These are phyloP conservation scores for Aureobasidium mangrovei DNA, from an alignment of 2,329 filamentous ascomycete species.

Conservation along the genomic window DNA sequence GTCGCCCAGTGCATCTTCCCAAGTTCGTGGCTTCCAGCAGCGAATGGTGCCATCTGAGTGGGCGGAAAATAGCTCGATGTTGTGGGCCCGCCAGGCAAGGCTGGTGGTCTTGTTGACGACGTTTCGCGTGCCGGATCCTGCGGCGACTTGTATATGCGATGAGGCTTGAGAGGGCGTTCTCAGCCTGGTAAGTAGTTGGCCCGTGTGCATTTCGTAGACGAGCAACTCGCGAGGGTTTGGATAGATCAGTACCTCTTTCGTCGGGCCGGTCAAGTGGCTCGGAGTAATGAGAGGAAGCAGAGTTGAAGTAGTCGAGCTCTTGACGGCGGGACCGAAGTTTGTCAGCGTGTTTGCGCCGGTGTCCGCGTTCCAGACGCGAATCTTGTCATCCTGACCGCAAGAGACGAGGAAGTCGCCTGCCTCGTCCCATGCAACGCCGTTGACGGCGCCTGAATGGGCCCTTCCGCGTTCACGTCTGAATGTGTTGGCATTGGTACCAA, in stretches of 20 bases:
- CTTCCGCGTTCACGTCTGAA: conserved; percentile 33
- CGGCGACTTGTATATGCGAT: conserved; percentile 13
- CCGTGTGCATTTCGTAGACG: conserved; percentile 70
- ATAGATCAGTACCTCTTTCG: conserved; percentile 65
- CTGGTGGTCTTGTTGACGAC: conserved; percentile 55
- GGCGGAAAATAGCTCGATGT: conserved; percentile 68
- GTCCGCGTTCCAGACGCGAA: conserved; percentile 77
- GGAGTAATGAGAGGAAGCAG: conserved; percentile 48
- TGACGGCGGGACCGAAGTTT: conserved; percentile 74
- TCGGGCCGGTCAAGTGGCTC: conserved; percentile 44
- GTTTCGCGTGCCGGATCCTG: conserved; percentile 21
- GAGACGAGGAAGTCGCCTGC: conserved; percentile 69
- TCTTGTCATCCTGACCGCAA: conserved; percentile 71
- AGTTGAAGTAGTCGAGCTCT: conserved; percentile 49
- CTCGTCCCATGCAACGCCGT: conserved; percentile 76
- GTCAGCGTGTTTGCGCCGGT: conserved; percentile 80
- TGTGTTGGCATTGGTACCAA: conserved; percentile 34
- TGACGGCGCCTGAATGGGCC: conserved; percentile 75
- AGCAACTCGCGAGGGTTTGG: conserved; percentile 69
- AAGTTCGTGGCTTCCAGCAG: conserved; percentile 59
- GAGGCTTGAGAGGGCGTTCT: conserved; percentile 37
- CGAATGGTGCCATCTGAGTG: conserved; percentile 79
- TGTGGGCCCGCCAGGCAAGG: conserved; percentile 65
- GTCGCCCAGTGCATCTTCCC: conserved; percentile 35
- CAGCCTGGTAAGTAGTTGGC: conserved; percentile 61